Evolutionary conservation across 73 alveolate genomes (phyloP), one percentile per base, ranked within the genome.

Genomic region (Paramecium primaurelia): DNA sequence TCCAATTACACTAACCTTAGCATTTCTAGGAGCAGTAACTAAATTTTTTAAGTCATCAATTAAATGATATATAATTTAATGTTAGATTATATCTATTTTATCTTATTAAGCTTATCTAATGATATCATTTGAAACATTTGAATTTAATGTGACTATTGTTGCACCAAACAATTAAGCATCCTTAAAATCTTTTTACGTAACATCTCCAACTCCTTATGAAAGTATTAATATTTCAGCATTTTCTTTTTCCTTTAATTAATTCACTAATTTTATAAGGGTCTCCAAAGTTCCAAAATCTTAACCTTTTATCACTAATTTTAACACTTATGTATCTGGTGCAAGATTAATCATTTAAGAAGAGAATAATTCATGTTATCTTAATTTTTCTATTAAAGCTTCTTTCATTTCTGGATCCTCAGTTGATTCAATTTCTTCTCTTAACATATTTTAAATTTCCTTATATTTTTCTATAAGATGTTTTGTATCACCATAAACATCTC

Each of bases 291-390:
- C 98, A 28, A 80, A 69, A 28, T 96, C 92, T 10, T 94, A 37
- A 30, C 98, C 99, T 86, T 96, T 96, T 12, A 96, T 69, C 11
- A 96, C 93, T 7, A 96, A 25, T 20, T 95, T 95, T 54, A 96
- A 86, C 58, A 86, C 87, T 58, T 87, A 42, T 26, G 64, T 93
- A 10, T 85, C 96, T 44, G 88, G 94, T 8, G 80, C 96, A 59
- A 92, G 51, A 30, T 93, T 88, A 47, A 87, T 60, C 80, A 89
- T 42, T 94, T 92, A 26, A 86, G 95, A 54, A 59, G 88, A 22
- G 68, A 64, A 75, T 18, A 91, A 20, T 58, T 86, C 59, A 88
- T 86, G 77, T 30, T 86, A 40, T 30, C 42, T 30, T 7, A 83
- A 26, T 68, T 58, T 47, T 40, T 64, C 92, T 11, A 45, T 86